A percentile compares a stretch with the other conserved stretches of the same genome.
Evolutionary conservation across 1,284 basidiomycete genomes (phyloP).

Genomic region (Peniophora sp.): DNA sequence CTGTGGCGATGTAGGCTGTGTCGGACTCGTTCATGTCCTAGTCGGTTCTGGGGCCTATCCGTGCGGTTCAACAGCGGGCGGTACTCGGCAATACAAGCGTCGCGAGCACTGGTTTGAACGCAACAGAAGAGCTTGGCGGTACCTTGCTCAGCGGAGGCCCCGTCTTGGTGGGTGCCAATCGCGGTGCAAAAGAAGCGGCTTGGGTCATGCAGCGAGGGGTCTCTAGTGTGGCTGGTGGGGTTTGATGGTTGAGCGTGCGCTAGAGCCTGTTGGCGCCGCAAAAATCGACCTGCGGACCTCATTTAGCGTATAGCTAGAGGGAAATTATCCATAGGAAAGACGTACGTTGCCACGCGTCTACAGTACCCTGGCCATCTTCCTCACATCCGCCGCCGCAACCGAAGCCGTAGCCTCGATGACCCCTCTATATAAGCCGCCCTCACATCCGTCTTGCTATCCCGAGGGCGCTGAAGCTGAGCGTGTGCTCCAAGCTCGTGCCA

Average conservation of each 20-base stretch:
- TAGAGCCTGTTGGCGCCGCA: conserved; percentile 72
- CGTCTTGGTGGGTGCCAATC: conserved; percentile 4
- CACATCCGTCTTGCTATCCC: conserved; percentile 56
- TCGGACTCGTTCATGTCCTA: conserved; percentile 6
- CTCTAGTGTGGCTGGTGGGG: conserved; percentile 17
- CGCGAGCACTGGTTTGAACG: background rate
- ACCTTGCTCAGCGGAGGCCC: background rate
- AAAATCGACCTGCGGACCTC: conserved; percentile 66
- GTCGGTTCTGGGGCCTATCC: conserved; percentile 1
- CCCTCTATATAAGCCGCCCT: conserved; percentile 61
- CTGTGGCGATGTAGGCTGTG: conserved; percentile 16
- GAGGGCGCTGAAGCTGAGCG: too few species aligned
- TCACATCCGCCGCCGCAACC: conserved; percentile 72
- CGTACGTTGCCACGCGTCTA: conserved; percentile 62
- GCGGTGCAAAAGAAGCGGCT: conserved; percentile 5
- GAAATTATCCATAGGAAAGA: conserved; percentile 11
- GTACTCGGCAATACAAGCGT: background rate
- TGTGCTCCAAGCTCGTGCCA: too few species aligned
- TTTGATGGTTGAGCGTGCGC: conserved; percentile 34
- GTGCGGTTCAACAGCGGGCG: conserved; percentile 2
- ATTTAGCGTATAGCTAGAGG: conserved; percentile 6
- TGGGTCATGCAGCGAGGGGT: conserved; percentile 21
- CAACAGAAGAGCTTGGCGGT: background rate
- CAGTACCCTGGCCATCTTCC: conserved; percentile 60
- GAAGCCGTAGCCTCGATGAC: conserved; percentile 61